phyloP scores from a whole-genome alignment of 2,329 filamentous ascomycete genomes.

The Calonectria naviculata region DNA sequence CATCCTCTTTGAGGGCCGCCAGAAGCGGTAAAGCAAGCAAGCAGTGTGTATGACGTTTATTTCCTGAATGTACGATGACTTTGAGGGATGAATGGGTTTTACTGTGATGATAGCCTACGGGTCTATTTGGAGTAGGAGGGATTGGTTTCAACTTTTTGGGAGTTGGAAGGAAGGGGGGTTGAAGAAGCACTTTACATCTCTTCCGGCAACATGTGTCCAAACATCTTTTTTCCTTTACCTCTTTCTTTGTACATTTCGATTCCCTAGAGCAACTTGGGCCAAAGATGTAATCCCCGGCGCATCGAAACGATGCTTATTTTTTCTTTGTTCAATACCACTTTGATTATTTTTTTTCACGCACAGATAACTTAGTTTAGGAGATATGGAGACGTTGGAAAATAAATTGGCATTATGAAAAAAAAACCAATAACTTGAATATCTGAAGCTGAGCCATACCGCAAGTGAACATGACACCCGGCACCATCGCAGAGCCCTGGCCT shows the following conservation, averaged over 20 bases:
- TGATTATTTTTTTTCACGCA: not conserved
- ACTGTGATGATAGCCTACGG: conserved; percentile 19
- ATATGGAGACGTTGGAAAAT: not conserved
- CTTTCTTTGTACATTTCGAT: conserved; percentile 29
- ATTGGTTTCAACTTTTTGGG: conserved; percentile 28
- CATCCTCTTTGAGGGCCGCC: conserved; percentile 49
- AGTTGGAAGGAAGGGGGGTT: conserved; percentile 11
- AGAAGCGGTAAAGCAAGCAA: conserved; percentile 24
- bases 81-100: conserved; percentile 24
- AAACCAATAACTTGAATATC: not conserved
- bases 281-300: conserved; percentile 16
- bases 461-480: not conserved
- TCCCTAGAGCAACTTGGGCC: conserved; percentile 12
- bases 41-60: conserved; percentile 4
- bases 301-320: conserved; percentile 26
- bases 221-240: not conserved
- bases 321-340: conserved; percentile 30
- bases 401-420: not conserved
- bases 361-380: not conserved
- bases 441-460: not conserved
- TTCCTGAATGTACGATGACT: conserved; percentile 32
- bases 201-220: conserved; percentile 24
- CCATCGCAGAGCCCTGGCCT: not conserved
- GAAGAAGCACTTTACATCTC: conserved; percentile 24
- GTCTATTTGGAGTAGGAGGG: conserved; percentile 32